Base-by-base conservation (phyloP, 805 yeast species). In the Hanseniaspora clermontiae region DNA sequence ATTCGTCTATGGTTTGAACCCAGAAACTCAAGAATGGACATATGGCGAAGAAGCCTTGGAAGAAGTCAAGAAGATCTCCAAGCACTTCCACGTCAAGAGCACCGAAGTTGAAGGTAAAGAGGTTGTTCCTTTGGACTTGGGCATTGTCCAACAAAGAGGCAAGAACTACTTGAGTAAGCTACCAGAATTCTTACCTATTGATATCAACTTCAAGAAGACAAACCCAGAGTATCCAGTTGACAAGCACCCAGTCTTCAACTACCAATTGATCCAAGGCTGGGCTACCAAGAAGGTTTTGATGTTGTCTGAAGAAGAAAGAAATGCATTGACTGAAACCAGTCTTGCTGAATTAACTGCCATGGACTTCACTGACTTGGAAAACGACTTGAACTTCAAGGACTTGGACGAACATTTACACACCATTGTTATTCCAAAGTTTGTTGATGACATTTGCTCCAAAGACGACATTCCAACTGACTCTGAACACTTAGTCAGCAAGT, bases 191-290 rank as follows among this genome's bases (percentile, higher is more conserved):
- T 79, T 95, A 15, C 97, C 97, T 39, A 72, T 84, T 52, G 98
- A 91, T 70, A 75, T 89, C 58, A 79, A 77, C 58, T 90, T 90
- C 65, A 76, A 80, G 55, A 90, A 84, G 58, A 69, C 72, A n/a
- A 64, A 81, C 32, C 51, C 57, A 38, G 19, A 45, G 9, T 53
- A 53, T 15, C 51, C 51, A 38, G 90, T 95, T 1, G 96, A 89
- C 71, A 84, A 85, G 1, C 83, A 81, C 63, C 70, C 76, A 27
- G 67, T 78, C 45, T 72, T 75, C 7, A 53, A 97, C 71, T 82
- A 81, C 61, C 97, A 91, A 71, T 93, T 96, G 17, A 80, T 91
- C 49, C 91, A 83, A 62, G 87, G 82, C 63, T 91, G 96, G 96
- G 87, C 93, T 83, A 79, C 78, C 65, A 69, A 80, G 58, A 80